Percentiles rank a stretch among this genome's conserved stretches.
Evolutionary conservation across 768 basidiomycete genomes (phyloP).

Genomic region (Crucibulum laeve): DNA sequence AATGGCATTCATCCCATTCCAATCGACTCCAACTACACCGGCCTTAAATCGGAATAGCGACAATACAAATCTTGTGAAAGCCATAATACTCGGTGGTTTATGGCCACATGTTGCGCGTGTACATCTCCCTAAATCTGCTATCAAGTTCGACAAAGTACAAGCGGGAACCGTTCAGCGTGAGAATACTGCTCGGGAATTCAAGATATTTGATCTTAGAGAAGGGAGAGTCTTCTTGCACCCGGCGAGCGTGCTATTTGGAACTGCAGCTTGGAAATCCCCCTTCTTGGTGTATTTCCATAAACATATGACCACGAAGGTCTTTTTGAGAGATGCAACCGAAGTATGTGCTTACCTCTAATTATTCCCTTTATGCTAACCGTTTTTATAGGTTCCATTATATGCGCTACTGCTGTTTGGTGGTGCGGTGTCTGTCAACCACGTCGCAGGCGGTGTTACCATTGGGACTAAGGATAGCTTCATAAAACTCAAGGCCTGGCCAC

Average conservation of each 20-base stretch:
- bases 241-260: conserved; percentile 71
- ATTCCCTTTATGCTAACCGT: not conserved
- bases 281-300: conserved; percentile 85
- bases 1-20: conserved; percentile 61
- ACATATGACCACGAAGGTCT: conserved; percentile 78
- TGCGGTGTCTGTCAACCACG: conserved; percentile 70
- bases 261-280: conserved; percentile 68
- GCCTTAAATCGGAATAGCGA: conserved; percentile 60
- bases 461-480: conserved; percentile 49
- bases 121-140: conserved; percentile 63
- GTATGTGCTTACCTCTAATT: conserved; percentile 31
- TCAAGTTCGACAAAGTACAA: conserved; percentile 83
- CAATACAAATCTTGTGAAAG: conserved; percentile 77
- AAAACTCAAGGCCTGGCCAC: conserved; percentile 77
- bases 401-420: conserved; percentile 84
- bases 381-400: conserved; percentile 75
- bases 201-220: conserved; percentile 67
- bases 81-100: conserved; percentile 79
- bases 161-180: conserved; percentile 83
- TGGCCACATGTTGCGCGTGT: conserved; percentile 83
- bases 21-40: conserved; percentile 38
- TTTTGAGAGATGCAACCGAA: conserved; percentile 84
- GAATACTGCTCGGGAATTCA: conserved; percentile 80
- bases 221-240: conserved; percentile 82
- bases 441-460: conserved; percentile 71